These are phyloP conservation scores for Tetrahymena borealis DNA, from an alignment of 73 alveolate genomes.

Conservation along the genomic window DNA sequence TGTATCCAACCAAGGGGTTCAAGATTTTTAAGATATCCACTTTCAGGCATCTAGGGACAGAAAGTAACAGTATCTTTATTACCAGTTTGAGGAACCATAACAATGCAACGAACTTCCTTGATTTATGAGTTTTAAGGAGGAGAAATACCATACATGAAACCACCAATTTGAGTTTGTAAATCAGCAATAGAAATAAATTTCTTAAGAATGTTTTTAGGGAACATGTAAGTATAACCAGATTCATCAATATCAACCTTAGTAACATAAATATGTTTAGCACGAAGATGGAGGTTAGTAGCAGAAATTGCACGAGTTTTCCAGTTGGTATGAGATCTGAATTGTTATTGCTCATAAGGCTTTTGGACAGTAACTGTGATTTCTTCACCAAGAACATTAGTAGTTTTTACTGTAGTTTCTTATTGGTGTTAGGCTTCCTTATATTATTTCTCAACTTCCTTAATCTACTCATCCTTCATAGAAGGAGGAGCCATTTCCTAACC, in stretches of 20 bases:
- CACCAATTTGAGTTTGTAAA: slow-evolving; percentile 96
- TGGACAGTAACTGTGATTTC: slow-evolving; percentile 74
- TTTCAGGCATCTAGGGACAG: slow-evolving; percentile 96
- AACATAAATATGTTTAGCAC: slow-evolving; percentile 96
- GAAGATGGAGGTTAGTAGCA: slow-evolving; percentile 93
- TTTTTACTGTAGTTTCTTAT: slow-evolving; percentile 84
- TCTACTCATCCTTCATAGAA: slow-evolving; percentile 68
- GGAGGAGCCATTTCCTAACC: slow-evolving; percentile 99
- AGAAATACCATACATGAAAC: slow-evolving; percentile 96
- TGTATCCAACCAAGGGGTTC: slow-evolving; percentile 99
- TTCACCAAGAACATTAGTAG: slow-evolving; percentile 83
- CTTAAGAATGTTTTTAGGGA: slow-evolving; percentile 98
- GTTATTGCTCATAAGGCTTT: slow-evolving; percentile 97
- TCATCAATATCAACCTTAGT: slow-evolving; percentile 93
- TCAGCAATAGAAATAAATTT: slow-evolving; percentile 97
- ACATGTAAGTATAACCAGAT: slow-evolving; percentile 87
- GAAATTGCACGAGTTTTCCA: slow-evolving; percentile 99
- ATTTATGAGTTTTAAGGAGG: slow-evolving; percentile 93
- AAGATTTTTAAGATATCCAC: slow-evolving; percentile 89
- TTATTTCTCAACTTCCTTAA: slow-evolving; percentile 85
- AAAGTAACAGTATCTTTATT: slow-evolving; percentile 83
- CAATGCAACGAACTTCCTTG: slow-evolving; percentile 81
- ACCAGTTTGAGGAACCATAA: slow-evolving; percentile 93
- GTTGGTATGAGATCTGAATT: slow-evolving; percentile 94
- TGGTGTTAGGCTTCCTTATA: slow-evolving; percentile 79